A percentile compares a stretch with the other conserved stretches of the same genome.
phyloP scores from a whole-genome alignment of 345 rosid genomes.

The Salix dunnii region DNA sequence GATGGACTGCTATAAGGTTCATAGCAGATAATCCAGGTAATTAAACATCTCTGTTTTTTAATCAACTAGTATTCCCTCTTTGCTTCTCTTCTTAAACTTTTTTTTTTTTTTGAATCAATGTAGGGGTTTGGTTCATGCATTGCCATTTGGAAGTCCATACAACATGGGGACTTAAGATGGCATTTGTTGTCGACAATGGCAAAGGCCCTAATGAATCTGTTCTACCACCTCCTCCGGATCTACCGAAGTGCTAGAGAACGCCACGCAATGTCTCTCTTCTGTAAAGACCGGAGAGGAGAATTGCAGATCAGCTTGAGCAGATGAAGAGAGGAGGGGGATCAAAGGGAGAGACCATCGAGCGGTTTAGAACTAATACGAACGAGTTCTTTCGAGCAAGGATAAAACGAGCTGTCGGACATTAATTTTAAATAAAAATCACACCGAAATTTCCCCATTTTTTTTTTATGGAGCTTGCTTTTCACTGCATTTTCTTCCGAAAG shows the following conservation, averaged over 20 bases:
- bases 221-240: conserved; percentile 30
- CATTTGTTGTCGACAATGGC: conserved; percentile 31
- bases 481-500: not conserved
- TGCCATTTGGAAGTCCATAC: conserved; percentile 34
- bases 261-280: not conserved
- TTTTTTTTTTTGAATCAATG: not conserved
- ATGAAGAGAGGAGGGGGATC: not conserved
- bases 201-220: conserved; percentile 24
- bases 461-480: not conserved
- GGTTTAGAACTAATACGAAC: not conserved
- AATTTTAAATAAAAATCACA: not conserved
- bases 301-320: not conserved
- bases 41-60: not conserved
- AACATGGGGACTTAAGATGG: conserved; percentile 37
- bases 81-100: not conserved
- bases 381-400: not conserved
- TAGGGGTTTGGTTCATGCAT: conserved; percentile 36
- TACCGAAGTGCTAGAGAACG: conserved; percentile 18
- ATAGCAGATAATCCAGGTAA: conserved; percentile 94
- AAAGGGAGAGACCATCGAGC: not conserved
- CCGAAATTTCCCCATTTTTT: not conserved
- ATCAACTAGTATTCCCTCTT: not conserved
- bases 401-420: not conserved
- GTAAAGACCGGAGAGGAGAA: not conserved
- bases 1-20: conserved; percentile 88